Base-by-base conservation (phyloP, 768 basidiomycete species). In the Boletus vermiculosoides region DNA sequence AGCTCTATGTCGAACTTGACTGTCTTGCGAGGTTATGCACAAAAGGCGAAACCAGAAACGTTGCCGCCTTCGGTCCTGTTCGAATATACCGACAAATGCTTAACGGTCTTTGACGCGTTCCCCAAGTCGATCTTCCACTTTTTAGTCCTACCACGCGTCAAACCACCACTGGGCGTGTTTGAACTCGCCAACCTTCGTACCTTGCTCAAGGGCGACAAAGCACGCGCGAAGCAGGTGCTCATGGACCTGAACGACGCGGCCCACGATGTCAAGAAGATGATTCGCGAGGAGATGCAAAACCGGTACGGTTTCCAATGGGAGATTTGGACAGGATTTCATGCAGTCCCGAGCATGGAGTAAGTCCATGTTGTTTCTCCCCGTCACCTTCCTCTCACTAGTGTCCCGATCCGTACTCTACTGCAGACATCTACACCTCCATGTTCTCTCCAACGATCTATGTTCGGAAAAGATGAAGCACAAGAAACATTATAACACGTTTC, bases 401-500 rank as follows among this genome's bases (percentile, higher is more conserved):
- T 20, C 31, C 18, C n/a, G 41, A 39, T 20, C 31, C 34, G 16
- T 20, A 42, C 23, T 3, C 5, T 28, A 25, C 44, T 3, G 55
- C 53, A 92, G 90, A 57, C 92, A 94, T 68, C 57, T 94, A 3
- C 92, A 97, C 66, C 71, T 96, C 12, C 94, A 97, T 67, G 83
- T 97, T 51, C 73, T 97, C 39, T 94, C 93, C 4, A 79, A 83
- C 5, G 94, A 97, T 67, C 68, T 94, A 36, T 78, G 78, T 52
- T 87, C 87, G 0, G 79, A 83, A 10, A 75, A 73, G 50, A 72
- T 95, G 77, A 96, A 94, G 74, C 81, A 77, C 54, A 97, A 96
- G 77, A 90, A 88, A 66, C 94, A 97, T 62, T 90, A 92, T 73
- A 94, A 95, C 65, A 89, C 91, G 6, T 97, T 95, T 73, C 87